These are phyloP conservation scores for Neohortaea acidophila DNA, from an alignment of 495 filamentous ascomycete species.

Conservation along the genomic window DNA sequence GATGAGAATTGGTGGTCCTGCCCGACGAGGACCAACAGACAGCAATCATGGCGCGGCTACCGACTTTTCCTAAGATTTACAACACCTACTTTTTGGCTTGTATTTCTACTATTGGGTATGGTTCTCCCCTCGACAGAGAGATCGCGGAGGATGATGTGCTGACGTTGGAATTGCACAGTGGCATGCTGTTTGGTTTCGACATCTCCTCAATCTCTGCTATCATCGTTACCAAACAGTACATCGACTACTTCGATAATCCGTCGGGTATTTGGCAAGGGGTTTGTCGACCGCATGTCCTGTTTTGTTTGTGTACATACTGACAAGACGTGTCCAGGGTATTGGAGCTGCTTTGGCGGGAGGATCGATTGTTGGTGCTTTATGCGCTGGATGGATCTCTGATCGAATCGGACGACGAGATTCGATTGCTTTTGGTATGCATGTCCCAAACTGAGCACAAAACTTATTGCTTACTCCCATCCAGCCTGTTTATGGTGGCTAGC, in stretches of 20 bases:
- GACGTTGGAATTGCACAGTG: too few relatives aligned
- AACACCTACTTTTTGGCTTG: conserved; percentile 49
- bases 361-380: conserved; percentile 47
- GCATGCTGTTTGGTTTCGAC: conserved; percentile 10
- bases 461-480: conserved; percentile 18
- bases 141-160: too few relatives aligned
- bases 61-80: conserved; percentile 40
- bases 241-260: conserved; percentile 50
- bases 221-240: conserved; percentile 53
- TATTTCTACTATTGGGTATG: conserved; percentile 45
- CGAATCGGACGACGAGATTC: conserved; percentile 47
- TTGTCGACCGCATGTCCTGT: neutral
- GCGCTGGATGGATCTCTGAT: conserved; percentile 52
- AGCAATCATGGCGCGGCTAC: too few relatives aligned
- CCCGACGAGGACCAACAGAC: too few relatives aligned
- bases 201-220: conserved; percentile 51
- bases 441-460: neutral
- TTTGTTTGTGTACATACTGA: too few relatives aligned
- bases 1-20: too few relatives aligned
- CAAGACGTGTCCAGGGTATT: too few relatives aligned
- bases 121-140: too few relatives aligned
- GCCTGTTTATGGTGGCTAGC: conserved; percentile 57
- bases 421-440: conserved; percentile 27
- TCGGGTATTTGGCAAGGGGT: conserved; percentile 17
- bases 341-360: conserved; percentile 52